Base-by-base conservation (phyloP, 2,329 filamentous ascomycete genomes). In the Rasamsonia emersonii region DNA sequence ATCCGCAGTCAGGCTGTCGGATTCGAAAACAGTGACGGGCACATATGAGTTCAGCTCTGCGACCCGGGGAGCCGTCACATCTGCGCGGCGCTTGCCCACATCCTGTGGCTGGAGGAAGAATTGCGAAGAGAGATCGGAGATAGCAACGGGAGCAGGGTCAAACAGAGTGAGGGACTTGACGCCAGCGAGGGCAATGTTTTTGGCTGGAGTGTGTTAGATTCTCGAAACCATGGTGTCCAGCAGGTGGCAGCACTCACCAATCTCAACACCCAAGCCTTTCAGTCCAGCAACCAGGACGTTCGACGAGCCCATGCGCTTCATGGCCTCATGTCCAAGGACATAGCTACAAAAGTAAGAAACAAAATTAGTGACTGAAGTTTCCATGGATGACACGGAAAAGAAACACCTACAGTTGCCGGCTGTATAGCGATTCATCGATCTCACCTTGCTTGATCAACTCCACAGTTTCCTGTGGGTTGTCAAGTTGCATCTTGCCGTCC, bases 261-360 rank as follows among this genome's bases (percentile, higher is more conserved):
- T 91, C 65, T 98, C 91, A 35, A 95, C 89, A 67, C 91, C 91
- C 24, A 98, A 75, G 31, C 91, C 91, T 60, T 91, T 89, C 46
- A 96, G 69, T 43, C 91, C 91, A 41, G 89, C 82, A 35, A 98
- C 73, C 32, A 98, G 82, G 38, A 98, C 76, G 55, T 96, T 93
- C 34, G 91, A 96, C 40, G 86, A 84, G 53, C 88, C 77, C 91
- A 98, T 98, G 53, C 91, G 86, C 73, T 93, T 96, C 91, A 98
- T 98, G 45, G 91, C 77, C 59, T 82, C 77, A 54, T 82, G 77
- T 35, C 91, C 77, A 35, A 82, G 72, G 35, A 82, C 77, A 49
- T 82, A 82, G 31, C 64, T 67, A 38, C 21, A 32, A 25, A 18
- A 9, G 24, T 41, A 27, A 46, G 42, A 39, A 41, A 18, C 21